phyloP scores from a whole-genome alignment of 2,329 filamentous ascomycete species.

The Colletotrichum horii region DNA sequence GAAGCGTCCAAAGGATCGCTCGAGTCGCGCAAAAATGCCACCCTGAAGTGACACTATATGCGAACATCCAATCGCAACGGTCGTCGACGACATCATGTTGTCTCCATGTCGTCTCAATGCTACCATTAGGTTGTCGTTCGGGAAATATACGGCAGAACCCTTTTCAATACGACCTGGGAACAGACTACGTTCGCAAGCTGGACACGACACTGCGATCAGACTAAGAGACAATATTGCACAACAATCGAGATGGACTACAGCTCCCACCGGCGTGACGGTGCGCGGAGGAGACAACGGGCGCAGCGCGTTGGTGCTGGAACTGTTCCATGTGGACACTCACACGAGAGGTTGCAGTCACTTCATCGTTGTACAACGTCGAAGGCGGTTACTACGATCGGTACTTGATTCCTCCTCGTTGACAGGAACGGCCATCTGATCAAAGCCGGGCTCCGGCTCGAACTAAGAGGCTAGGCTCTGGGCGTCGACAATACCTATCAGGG shows the following conservation, averaged over 20 bases:
- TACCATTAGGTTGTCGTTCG: background rate
- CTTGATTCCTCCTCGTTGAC: background rate
- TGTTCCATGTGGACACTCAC: background rate
- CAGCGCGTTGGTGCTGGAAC: background rate
- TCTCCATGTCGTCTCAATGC: background rate
- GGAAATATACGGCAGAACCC: background rate
- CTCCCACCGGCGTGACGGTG: background rate
- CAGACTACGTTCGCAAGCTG: background rate
- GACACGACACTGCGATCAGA: background rate
- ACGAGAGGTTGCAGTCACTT: background rate
- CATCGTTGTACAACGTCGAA: background rate
- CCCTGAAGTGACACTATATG: background rate
- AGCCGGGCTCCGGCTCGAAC: background rate
- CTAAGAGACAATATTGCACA: background rate
- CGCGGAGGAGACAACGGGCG: background rate
- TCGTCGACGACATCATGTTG: background rate
- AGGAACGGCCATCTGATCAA: background rate
- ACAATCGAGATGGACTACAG: background rate
- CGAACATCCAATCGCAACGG: conserved; percentile 10
- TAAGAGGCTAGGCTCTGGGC: background rate
- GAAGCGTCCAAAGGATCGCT: background rate
- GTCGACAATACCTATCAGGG: background rate
- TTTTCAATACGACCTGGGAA: background rate
- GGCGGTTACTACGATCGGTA: background rate
- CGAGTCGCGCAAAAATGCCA: background rate